Conservation (phyloP, 352 stramenopile species). For the Pythium monospermum region DNA sequence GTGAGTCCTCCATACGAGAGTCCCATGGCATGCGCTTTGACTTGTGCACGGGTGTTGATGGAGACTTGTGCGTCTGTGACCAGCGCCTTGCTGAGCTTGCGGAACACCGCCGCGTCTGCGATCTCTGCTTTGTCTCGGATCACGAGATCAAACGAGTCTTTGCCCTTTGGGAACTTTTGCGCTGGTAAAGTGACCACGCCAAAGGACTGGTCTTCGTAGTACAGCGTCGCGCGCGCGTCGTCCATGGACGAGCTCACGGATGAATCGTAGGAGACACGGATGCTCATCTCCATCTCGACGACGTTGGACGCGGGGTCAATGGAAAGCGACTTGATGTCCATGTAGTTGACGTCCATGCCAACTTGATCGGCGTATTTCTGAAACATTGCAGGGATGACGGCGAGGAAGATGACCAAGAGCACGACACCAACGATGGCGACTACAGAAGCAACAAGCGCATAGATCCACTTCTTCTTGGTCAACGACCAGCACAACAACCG, state of each 20-base stretch:
- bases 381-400: constrained; percentile 48
- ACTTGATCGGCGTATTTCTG: constrained; percentile 58
- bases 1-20: constrained; percentile 46
- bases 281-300: constrained; percentile 46
- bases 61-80: constrained; percentile 33
- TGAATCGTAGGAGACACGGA: constrained; percentile 47
- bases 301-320: constrained; percentile 20
- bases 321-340: constrained; percentile 49
- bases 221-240: constrained; percentile 39
- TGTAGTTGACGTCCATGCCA: constrained; percentile 51
- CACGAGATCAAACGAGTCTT: constrained; percentile 51
- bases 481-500: constrained; percentile 52
- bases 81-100: constrained; percentile 31
- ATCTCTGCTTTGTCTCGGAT: constrained; percentile 32
- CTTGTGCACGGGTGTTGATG: constrained; percentile 27
- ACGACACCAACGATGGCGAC: constrained; percentile 37
- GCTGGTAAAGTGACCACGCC: constrained; percentile 40
- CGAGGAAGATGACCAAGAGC: constrained; percentile 63
- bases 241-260: constrained; percentile 37
- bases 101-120: constrained; percentile 38
- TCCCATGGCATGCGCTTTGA: constrained; percentile 44
- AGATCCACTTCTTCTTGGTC: constrained; percentile 46
- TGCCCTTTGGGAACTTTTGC: constrained; percentile 41
- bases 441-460: constrained; percentile 31
- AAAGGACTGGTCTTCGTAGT: constrained; percentile 40